Evolutionary conservation across 1,284 basidiomycete genomes (phyloP).

Genomic region (Lentinula novae-zelandiae): DNA sequence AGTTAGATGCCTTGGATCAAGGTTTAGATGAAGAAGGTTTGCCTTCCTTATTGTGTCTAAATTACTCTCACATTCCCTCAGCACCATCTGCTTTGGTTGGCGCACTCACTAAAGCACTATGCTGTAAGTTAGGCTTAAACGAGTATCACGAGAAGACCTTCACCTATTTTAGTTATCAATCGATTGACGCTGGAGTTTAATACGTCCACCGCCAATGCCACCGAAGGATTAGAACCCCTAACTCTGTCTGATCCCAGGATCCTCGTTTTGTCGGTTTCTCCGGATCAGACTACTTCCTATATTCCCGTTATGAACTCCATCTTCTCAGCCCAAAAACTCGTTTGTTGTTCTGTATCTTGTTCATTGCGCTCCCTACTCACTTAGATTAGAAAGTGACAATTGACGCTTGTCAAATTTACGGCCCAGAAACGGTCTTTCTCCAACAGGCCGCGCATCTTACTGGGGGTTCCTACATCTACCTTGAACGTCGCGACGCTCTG

Average conservation of each 20-base stretch:
- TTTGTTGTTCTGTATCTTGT: slow-evolving; percentile 30
- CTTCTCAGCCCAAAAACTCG: slow-evolving; percentile 97
- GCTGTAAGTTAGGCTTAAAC: slow-evolving; percentile 58
- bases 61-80: slow-evolving; percentile 20
- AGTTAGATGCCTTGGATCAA: slow-evolving; percentile 52
- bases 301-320: slow-evolving; percentile 99
- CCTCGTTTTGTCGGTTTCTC: slow-evolving; percentile 89
- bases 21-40: slow-evolving; percentile 39
- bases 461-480: slow-evolving; percentile 87
- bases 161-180: slow-evolving; percentile 69
- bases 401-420: slow-evolving; percentile 92
- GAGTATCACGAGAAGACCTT: slow-evolving; percentile 9
- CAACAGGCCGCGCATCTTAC: slow-evolving; percentile 98
- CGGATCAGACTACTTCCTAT: slow-evolving; percentile 83
- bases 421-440: slow-evolving; percentile 90
- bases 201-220: slow-evolving; percentile 27
- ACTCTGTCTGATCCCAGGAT: slow-evolving; percentile 76
- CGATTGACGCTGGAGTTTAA: slow-evolving; percentile 51
- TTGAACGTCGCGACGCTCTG: slow-evolving; percentile 77
- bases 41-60: not conserved
- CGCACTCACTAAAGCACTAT: slow-evolving; percentile 85
- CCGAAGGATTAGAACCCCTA: slow-evolving; percentile 33
- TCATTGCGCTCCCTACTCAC: slow-evolving; percentile 4
- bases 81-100: slow-evolving; percentile 77
- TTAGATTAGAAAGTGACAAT: slow-evolving; percentile 82